These are phyloP conservation scores for Loxodes magnus DNA, from an alignment of 73 alveolate species.

Conservation along the genomic window DNA sequence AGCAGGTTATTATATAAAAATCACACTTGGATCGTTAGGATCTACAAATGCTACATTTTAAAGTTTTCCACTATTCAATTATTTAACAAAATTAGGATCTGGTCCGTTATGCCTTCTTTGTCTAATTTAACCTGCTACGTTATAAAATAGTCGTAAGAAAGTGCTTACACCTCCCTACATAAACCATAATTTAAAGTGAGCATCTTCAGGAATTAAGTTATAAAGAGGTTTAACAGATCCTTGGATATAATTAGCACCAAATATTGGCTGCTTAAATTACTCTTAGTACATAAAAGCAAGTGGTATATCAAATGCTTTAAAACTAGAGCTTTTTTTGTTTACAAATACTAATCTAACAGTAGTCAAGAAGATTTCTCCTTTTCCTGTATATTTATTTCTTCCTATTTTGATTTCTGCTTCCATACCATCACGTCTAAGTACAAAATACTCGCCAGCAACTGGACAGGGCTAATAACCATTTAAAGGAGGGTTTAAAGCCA, in stretches of 20 bases:
- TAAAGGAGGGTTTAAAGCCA: conserved; percentile 95
- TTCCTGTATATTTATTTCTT: conserved; percentile 71
- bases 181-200: conserved; percentile 85
- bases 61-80: conserved; percentile 25
- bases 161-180: conserved; percentile 85
- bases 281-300: conserved; percentile 74
- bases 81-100: conserved; percentile 40
- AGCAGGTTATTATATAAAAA: conserved; percentile 78
- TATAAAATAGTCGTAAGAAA: conserved; percentile 7
- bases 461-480: conserved; percentile 74
- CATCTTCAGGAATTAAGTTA: conserved; percentile 74
- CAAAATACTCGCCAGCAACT: conserved; percentile 80
- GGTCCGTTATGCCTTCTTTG: conserved; percentile 16
- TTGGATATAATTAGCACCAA: conserved; percentile 91
- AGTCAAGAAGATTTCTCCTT: conserved; percentile 81
- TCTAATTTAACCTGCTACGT: conserved; percentile 20
- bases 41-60: conserved; percentile 80
- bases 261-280: conserved; percentile 92
- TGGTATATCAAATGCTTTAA: conserved; percentile 94
- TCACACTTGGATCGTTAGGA: conserved; percentile 94
- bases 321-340: conserved; percentile 38
- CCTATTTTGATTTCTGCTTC: conserved; percentile 82
- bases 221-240: conserved; percentile 83
- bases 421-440: conserved; percentile 71
- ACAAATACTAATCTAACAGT: conserved; percentile 87